Evolutionary conservation across 345 rosid species (phyloP), one percentile per base, ranked within the genome.

Genomic region (Litchi chinensis): DNA sequence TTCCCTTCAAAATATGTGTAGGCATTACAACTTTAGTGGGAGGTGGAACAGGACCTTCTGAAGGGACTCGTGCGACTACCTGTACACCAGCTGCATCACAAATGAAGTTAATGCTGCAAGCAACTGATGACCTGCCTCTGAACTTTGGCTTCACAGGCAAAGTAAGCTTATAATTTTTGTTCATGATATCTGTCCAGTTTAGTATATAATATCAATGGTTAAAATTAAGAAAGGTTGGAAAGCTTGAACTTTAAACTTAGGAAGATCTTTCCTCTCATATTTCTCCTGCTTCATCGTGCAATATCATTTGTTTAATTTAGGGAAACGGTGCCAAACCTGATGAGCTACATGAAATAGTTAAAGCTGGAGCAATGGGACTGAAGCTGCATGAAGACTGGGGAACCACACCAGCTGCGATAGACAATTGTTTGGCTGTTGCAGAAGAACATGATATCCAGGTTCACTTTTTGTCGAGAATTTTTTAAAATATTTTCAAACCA

Each of bases 341-440:
- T 32, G 98, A 94, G 86, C 89, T 96, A 75, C 81, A 85, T 81
- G 92, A 89, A 68, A 91, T 96, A 79, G 65, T 96, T 70, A 91
- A 79, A 87, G 97, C 98, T 39, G 98, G 99, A 77, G 99, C 99
- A 82, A 96, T 96, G 98, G 99, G 99, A 57, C 81, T 96, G 81
- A 96, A 96, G 89, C 82, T 96, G 82, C 99, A 96, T 79, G 99
- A 96, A 85, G 98, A 96, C 84, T 96, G 99, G 99, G 99, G 99
- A 86, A 89, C 86, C 75, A 96, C 98, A 32, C 98, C 98, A 70
- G 98, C 98, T 81, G 94, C 95, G 10, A 96, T 96, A 81, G 97
- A 96, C 78, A 94, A 85, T 77, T 94, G 97, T 86, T 91, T 96
- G 91, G 22, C 88, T 74, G 91, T 92, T 56, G 98, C 92, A 74